Base-by-base conservation (phyloP, 1,284 basidiomycete species). In the Exobasidium rhododendri region DNA sequence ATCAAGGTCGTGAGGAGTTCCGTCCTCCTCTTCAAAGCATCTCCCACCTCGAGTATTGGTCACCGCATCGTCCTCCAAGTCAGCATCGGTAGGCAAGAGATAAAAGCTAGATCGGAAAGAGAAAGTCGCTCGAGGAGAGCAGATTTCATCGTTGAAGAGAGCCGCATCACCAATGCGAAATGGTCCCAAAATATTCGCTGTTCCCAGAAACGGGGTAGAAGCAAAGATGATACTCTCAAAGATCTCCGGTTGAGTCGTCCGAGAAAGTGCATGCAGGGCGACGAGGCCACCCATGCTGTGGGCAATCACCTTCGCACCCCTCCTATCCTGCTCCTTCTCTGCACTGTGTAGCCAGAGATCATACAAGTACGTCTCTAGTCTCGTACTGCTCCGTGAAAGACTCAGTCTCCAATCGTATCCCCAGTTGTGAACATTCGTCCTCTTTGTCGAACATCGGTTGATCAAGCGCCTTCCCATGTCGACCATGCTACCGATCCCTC, bases 231-330 rank as follows among this genome's bases (percentile, higher is more conserved):
- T 57, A 1, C 71, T 70, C 24, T 72, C 68, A 45, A 81, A 75
- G 46, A 80, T 64, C 6, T 72, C 66, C 3, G 80, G 80, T 47
- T 80, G 72, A 0, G 17, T 29, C 0, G 71, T 70, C 7, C 52
- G 62, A 0, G 75, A 67, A 2, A 81, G 61, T 0, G 80, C 80
- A 44, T 80, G 77, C 1, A 81, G 67, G 0, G 72, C 66, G 4
- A 81, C 77, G 0, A 81, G 63, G 0, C 80, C 80, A 22, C 80
- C 80, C 80, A 81, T 81, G 2, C 74, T 77, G 53, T 81, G 80
- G 3, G 79, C 79, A 0, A 81, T 64, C 24, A 80, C 73, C 26
- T 74, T 73, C 1, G 80, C 73, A 0, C 79, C 79, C 22, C 68
- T 51, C 1, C 78, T 74, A 11, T 44, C 46, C 3, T 54, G 47